Evolutionary conservation across 768 basidiomycete genomes (phyloP), one percentile per base, ranked within the genome.

Genomic region (Suillus sp.): DNA sequence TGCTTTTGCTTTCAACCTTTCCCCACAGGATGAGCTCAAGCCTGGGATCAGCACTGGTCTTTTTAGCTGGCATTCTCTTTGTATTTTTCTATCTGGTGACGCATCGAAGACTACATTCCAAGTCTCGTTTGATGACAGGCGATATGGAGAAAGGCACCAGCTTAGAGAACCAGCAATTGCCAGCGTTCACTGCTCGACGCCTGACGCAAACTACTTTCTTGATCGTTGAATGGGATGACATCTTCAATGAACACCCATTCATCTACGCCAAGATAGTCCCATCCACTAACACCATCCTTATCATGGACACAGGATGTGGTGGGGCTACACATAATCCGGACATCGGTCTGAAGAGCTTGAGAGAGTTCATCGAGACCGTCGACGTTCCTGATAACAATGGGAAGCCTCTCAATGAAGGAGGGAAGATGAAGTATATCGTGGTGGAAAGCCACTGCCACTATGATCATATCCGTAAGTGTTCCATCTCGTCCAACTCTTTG

Each of bases 241-340:
- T 81, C 35, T 86, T 79, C 70, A 73, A 73, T 18, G 85, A 87
- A 67, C 79, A 79, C 59, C 83, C 85, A 3, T 80, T 83, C 71
- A 85, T 87, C 64, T 86, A 84, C 68, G 82, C 75, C 62, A 85
- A 83, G 67, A 60, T 80, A 48, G 65, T 81, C 10, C 75, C 78
- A 35, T 65, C 68, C 11, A 74, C 77, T 4, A 71, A 72, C 30
- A 80, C 81, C 1, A 71, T 85, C 58, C 73, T 87, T 11, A 66
- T 86, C 40, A 72, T 85, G 51, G 85, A 86, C 68, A 85, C 83
- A 18, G 86, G 85, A 42, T 85, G 84, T 42, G 84, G 84, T 22
- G 84, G 85, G 5, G 74, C 70, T 53, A 80, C 83, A 3, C 68
- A 74, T 55, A 76, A 81, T 59, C 75, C 77, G 2, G 64, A 77